A percentile compares a stretch with the other conserved stretches of the same genome.
Evolutionary conservation across 495 filamentous ascomycete species (phyloP).

Genomic region (Trichoderma reesei): DNA sequence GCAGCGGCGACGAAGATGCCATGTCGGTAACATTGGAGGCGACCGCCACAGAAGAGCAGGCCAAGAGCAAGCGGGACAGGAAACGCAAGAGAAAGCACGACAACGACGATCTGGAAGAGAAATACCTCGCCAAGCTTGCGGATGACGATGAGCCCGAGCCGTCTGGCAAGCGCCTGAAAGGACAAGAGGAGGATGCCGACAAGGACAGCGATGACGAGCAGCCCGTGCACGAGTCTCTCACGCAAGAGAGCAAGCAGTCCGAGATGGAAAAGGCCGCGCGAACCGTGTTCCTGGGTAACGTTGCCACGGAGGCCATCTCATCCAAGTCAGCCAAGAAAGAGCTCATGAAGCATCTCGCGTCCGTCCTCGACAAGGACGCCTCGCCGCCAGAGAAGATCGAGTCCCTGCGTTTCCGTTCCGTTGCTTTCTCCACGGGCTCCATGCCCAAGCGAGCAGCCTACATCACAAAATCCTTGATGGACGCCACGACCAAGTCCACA

Average conservation of each 20-base stretch:
- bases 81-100: constrained; percentile 69
- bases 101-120: constrained; percentile 68
- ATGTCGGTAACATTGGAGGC: constrained; percentile 14
- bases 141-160: constrained; percentile 31
- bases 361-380: constrained; percentile 36
- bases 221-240: constrained; percentile 42
- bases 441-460: constrained; percentile 86
- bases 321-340: constrained; percentile 71
- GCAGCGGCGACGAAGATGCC: constrained; percentile 23
- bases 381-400: constrained; percentile 56
- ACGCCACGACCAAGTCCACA: constrained; percentile 80
- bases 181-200: constrained; percentile 26
- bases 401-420: constrained; percentile 87
- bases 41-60: constrained; percentile 26
- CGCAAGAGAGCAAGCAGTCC: constrained; percentile 29
- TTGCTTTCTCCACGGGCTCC: constrained; percentile 62
- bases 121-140: constrained; percentile 66
- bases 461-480: constrained; percentile 70
- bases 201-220: constrained; percentile 23
- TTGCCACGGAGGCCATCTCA: constrained; percentile 69
- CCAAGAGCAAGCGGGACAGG: constrained; percentile 33
- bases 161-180: constrained; percentile 37
- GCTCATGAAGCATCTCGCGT: constrained; percentile 55
- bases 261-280: constrained; percentile 80
- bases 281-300: constrained; percentile 89